Evolutionary conservation across 2,329 filamentous ascomycete species (phyloP).

Genomic region (Hypoxylon sp.): DNA sequence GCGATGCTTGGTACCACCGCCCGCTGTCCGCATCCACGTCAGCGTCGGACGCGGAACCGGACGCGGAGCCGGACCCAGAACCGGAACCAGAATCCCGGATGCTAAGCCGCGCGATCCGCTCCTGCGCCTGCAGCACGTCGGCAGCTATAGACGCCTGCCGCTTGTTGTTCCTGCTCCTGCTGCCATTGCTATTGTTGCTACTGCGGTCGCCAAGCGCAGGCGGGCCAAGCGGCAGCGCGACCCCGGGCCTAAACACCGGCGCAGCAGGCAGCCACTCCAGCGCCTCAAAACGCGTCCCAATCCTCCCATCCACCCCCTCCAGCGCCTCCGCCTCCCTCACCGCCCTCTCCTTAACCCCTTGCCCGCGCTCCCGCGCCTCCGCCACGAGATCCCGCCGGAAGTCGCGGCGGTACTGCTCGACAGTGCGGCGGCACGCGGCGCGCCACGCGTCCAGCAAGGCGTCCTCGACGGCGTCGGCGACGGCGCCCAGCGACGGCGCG

Average conservation of each 20-base stretch:
- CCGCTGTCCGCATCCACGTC: too few species aligned
- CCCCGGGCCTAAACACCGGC: too few species aligned
- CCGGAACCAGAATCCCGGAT: too few species aligned
- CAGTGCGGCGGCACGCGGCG: background rate
- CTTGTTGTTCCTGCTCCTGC: too few species aligned
- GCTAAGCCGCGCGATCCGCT: background rate
- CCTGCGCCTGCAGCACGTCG: background rate
- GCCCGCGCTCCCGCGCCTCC: background rate
- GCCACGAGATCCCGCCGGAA: conserved; percentile 9
- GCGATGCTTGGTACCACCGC: conserved; percentile 3
- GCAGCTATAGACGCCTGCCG: background rate
- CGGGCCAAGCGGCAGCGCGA: too few species aligned
- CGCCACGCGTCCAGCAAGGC: conserved; percentile 12
- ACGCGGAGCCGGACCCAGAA: background rate
- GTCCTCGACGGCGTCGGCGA: conserved; percentile 8
- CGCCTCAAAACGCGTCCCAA: too few species aligned
- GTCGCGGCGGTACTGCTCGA: background rate
- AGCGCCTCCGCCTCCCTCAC: conserved; percentile 3
- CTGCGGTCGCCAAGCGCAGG: too few species aligned
- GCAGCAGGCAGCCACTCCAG: too few species aligned
- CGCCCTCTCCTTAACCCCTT: background rate
- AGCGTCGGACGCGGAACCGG: background rate
- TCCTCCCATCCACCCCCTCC: too few species aligned
- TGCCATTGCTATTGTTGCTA: too few species aligned
- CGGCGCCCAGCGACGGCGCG: background rate